Base-by-base conservation (phyloP, 1,139 yeast species). In the Hansenula lynferdii region DNA sequence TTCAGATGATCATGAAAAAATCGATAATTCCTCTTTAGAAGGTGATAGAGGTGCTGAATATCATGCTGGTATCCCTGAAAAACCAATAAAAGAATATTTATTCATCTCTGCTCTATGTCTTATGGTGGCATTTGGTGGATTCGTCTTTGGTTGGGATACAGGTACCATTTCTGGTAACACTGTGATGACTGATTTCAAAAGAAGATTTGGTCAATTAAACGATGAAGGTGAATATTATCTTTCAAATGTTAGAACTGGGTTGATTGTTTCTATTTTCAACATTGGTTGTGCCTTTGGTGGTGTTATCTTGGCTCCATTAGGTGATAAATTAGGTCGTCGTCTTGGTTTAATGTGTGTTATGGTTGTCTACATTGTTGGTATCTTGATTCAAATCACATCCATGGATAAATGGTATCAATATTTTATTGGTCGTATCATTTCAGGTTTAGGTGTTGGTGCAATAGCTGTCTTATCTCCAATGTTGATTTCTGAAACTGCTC, bases 151-250 rank as follows among this genome's bases (percentile, higher is more conserved):
- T 45, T 80, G 78, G 71, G 86, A 80, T 62, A 79, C 86, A 23
- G 87, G 87, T 62, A 77, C 85, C 47, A 80, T 80, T 54, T 73
- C 81, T 26, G 92, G 92, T 51, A 78, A 82, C 50, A 70, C 81
- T 56, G 80, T 78, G 50, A 80, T 80, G 84, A 65, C 73, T 6
- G 77, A 76, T 50, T 85, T 79, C 55, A 62, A 61, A 37, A 55
- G 59, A 27, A 65, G 74, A 45, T 82, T 80, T 48, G 77, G 77
- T 42, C 53, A 54, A 21, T 8, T 24, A 12, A 26, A 22, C 15
- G 27, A 44, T n/a, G 50, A 53, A 9, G 68, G 70, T 36, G 50
- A 43, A 6, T 48, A 49, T 28, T 64, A 65, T 45, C 60, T 76
- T 40, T 64, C 75, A 14, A 70, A 80, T 21, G 68, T 67, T 21